A percentile compares a stretch with the other conserved stretches of the same genome.
phyloP scores from a whole-genome alignment of 2,329 filamentous ascomycete species.

The Endocalyx cinctus region DNA sequence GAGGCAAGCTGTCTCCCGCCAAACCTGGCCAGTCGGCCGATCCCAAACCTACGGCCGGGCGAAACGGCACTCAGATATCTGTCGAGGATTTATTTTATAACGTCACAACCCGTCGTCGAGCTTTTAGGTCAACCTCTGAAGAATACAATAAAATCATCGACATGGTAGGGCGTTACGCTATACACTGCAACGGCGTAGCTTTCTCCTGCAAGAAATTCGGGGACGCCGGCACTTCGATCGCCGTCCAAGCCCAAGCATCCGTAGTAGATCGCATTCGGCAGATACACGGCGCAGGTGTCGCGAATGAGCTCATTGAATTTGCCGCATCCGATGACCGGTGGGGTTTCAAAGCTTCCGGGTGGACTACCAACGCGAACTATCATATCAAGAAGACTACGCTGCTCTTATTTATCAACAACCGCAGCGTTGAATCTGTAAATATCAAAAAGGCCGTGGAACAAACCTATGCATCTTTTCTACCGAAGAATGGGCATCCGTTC shows the following conservation, averaged over 20 bases:
- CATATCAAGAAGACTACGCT: constrained; percentile 84
- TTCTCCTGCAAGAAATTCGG: constrained; percentile 98
- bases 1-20: constrained; percentile 72
- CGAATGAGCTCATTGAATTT: constrained; percentile 82
- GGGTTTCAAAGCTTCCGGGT: constrained; percentile 77
- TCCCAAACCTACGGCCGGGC: constrained; percentile 81
- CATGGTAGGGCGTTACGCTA: constrained; percentile 85
- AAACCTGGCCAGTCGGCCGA: constrained; percentile 86
- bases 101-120: constrained; percentile 77
- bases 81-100: constrained; percentile 99
- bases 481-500: constrained; percentile 92
- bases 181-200: constrained; percentile 85
- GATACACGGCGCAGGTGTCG: constrained; percentile 77
- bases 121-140: constrained; percentile 87
- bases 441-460: constrained; percentile 91
- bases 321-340: constrained; percentile 67
- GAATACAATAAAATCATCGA: constrained; percentile 98
- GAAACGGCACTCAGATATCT: constrained; percentile 88
- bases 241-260: constrained; percentile 68
- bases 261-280: constrained; percentile 82
- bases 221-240: constrained; percentile 76
- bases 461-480: constrained; percentile 79
- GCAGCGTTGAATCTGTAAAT: constrained; percentile 81
- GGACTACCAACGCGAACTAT: constrained; percentile 91
- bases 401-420: constrained; percentile 93